These are phyloP conservation scores for Heliamphora pulchella DNA, from an alignment of 179 eudicot genomes.

Conservation along the genomic window DNA sequence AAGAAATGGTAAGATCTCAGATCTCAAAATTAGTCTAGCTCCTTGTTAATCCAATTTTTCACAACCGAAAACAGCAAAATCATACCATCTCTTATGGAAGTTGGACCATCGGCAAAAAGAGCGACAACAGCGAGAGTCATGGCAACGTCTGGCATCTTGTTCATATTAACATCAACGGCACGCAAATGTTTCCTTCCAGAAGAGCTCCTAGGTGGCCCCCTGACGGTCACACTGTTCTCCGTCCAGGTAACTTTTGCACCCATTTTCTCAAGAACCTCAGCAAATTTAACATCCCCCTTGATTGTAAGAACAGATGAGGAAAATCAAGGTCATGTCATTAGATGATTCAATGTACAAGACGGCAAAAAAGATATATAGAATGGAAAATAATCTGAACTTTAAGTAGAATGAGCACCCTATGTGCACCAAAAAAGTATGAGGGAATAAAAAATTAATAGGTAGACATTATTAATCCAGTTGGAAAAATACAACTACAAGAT, in stretches of 20 bases:
- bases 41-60: background rate
- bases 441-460: background rate
- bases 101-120: constrained; percentile 91
- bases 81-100: constrained; percentile 93
- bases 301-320: constrained; percentile 10
- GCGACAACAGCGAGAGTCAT: constrained; percentile 99
- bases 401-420: background rate
- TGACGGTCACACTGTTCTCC: constrained; percentile 89
- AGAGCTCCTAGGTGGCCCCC: constrained; percentile 76
- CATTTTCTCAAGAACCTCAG: constrained; percentile 97
- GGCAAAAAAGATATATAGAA: background rate
- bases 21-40: background rate
- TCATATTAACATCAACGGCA: constrained; percentile 93
- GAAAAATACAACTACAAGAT: background rate
- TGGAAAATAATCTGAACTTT: background rate
- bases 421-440: constrained; percentile 4
- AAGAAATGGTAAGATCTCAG: constrained; percentile 5
- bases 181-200: constrained; percentile 70
- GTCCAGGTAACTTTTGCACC: constrained; percentile 95
- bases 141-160: constrained; percentile 99
- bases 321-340: constrained; percentile 14
- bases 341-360: constrained; percentile 3
- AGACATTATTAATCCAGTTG: background rate
- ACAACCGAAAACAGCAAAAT: constrained; percentile 15
- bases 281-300: constrained; percentile 95